Base-by-base conservation (phyloP, 805 yeast genomes). In the Scheffersomyces amazonensis region DNA sequence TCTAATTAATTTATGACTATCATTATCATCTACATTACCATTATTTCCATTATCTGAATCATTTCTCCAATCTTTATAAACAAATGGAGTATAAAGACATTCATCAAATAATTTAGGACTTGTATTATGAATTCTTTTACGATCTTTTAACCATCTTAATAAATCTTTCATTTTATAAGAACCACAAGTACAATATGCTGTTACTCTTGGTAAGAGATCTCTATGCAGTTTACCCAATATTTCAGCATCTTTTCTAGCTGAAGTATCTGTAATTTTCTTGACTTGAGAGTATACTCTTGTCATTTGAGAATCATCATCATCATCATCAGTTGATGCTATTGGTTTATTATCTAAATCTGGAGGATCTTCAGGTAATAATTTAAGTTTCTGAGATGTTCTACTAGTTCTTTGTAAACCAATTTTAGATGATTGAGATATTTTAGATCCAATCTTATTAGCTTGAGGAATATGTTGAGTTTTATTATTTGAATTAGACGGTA, bases 181-280 rank as follows among this genome's bases (percentile, higher is more conserved):
- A 21, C 96, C 90, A 19, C 97, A 89, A 0, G 98, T 91, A 63
- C 98, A 91, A 57, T 89, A 93, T 2, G 96, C 96, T 0, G 98
- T 91, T 1, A 90, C 96, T 44, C 99, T 70, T 3, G 99, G 98
- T 39, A 93, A 71, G 44, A 88, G 64, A 23, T 84, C 84, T 43
- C 98, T 68, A 51, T 84, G 91, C 46, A 80, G 80, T 58, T 90
- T 93, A 3, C 96, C 96, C 41, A 93, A 68, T 35, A 90, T 78
- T 56, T 90, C 96, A 0, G 99, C 98, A 67, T 91, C 98, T 47
- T 81, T 83, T 49, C 97, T 71, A 1, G 97, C 97, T 1, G 93
- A 83, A 16, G 84, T 74, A 48, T 91, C 97, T 23, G 83, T 87
- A 46, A 90, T 90, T 43, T 84, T 74, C 39, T 81, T 76, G 9